Conservation (phyloP, 805 yeast species). For the Yamadazyma paraphyllophila region DNA sequence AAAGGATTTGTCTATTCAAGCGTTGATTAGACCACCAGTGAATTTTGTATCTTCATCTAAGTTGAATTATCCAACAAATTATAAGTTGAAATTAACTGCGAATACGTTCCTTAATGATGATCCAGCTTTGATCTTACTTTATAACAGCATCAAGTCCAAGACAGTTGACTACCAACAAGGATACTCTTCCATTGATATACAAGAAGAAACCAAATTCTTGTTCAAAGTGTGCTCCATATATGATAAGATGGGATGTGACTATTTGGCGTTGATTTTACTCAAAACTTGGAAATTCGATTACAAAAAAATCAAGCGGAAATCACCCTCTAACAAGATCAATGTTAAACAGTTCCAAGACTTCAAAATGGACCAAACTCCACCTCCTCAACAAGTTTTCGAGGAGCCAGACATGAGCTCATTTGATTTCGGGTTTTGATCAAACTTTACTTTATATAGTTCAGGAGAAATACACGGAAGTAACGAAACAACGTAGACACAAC, state of each 20-base stretch:
- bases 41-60: slow-evolving; percentile 23
- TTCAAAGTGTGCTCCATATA: slow-evolving; percentile 64
- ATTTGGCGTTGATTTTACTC: slow-evolving; percentile 60
- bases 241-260: slow-evolving; percentile 89
- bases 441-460: background rate
- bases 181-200: slow-evolving; percentile 41
- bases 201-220: slow-evolving; percentile 60
- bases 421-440: slow-evolving; percentile 41
- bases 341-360: slow-evolving; percentile 6
- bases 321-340: background rate
- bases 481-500: no score
- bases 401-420: slow-evolving; percentile 81
- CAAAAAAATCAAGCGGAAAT: slow-evolving; percentile 1
- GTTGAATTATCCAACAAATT: slow-evolving; percentile 19
- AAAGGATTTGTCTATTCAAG: slow-evolving; percentile 51
- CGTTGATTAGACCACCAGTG: slow-evolving; percentile 58
- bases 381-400: slow-evolving; percentile 55
- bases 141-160: slow-evolving; percentile 56
- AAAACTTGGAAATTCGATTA: slow-evolving; percentile 54
- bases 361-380: slow-evolving; percentile 17
- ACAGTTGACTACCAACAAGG: slow-evolving; percentile 51
- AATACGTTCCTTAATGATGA: slow-evolving; percentile 61
- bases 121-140: slow-evolving; percentile 73
- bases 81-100: slow-evolving; percentile 16
- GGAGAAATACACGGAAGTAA: background rate